phyloP scores from a whole-genome alignment of 164 flowering plant genomes.

The Magnolia kwangsiensis region DNA sequence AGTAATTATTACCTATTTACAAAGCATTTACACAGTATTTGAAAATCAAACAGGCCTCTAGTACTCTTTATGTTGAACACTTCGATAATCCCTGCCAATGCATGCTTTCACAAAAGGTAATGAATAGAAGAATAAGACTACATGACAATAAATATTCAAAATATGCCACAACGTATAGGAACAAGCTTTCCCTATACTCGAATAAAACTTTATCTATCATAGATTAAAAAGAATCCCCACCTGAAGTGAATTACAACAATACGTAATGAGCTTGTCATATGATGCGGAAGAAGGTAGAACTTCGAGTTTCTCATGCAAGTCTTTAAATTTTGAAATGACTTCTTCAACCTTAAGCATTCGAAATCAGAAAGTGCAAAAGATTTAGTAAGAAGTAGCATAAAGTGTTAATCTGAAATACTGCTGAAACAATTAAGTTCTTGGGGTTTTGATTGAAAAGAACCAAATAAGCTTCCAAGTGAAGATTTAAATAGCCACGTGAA shows the following conservation, averaged over 20 bases:
- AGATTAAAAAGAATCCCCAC: conserved; percentile 28
- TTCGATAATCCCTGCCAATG: not conserved
- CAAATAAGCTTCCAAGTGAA: not conserved
- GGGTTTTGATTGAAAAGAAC: not conserved
- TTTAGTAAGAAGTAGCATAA: not conserved
- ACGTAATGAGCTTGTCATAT: conserved; percentile 52
- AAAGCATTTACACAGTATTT: too few relatives aligned
- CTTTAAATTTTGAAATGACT: conserved; percentile 38
- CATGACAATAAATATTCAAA: not conserved
- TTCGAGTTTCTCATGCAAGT: conserved; percentile 50
- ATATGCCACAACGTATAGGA: not conserved
- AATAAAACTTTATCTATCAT: not conserved
- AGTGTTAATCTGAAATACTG: not conserved
- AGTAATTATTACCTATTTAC: too few relatives aligned
- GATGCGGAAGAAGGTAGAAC: conserved; percentile 51
- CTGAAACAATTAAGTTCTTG: not conserved
- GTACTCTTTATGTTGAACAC: not conserved
- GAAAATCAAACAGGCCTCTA: too few relatives aligned
- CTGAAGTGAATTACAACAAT: conserved; percentile 53
- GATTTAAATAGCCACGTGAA: too few relatives aligned
- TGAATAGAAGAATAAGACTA: too few relatives aligned
- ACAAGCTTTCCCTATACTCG: not conserved
- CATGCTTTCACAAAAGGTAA: not conserved
- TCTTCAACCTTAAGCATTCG: conserved; percentile 62
- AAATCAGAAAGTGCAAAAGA: not conserved